Percentiles rank a stretch among this genome's conserved stretches.
Conservation (phyloP, 2,329 filamentous ascomycete genomes). For the Microsporum ferrugineum region DNA sequence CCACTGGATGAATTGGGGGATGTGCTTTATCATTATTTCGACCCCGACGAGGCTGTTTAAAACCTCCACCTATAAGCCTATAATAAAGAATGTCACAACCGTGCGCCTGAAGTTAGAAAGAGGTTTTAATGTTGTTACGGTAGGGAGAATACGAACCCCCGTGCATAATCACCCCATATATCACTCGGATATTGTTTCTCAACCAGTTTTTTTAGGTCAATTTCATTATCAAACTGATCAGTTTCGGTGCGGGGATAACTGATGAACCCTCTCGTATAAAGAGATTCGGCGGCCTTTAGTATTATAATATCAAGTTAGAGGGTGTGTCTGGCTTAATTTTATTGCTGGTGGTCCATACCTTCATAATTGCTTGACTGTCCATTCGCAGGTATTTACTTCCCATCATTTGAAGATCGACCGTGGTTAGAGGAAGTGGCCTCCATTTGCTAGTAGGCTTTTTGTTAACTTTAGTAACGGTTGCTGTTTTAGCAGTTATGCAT, state of each 20-base stretch:
- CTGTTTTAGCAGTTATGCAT: slow-evolving; percentile 64
- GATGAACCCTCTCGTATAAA: slow-evolving; percentile 93
- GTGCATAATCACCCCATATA: slow-evolving; percentile 72
- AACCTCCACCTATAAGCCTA: slow-evolving; percentile 59
- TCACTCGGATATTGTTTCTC: slow-evolving; percentile 70
- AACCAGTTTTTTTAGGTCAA: slow-evolving; percentile 68
- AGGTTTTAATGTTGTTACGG: background rate
- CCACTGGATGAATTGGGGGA: slow-evolving; percentile 90
- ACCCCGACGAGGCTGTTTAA: slow-evolving; percentile 69
- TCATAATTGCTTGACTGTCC: slow-evolving; percentile 85
- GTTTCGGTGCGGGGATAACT: slow-evolving; percentile 97
- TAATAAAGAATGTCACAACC: background rate
- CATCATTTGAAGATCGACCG: slow-evolving; percentile 92
- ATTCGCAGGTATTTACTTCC: slow-evolving; percentile 81
- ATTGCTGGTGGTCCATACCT: slow-evolving; percentile 30
- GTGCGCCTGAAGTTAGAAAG: background rate
- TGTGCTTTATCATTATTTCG: slow-evolving; percentile 92
- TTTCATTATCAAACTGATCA: slow-evolving; percentile 83
- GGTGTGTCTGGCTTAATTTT: background rate
- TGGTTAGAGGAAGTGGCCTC: slow-evolving; percentile 87
- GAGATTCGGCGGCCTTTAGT: slow-evolving; percentile 54
- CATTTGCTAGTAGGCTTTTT: slow-evolving; percentile 89
- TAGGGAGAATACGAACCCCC: slow-evolving; percentile 36
- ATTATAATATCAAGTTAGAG: background rate
- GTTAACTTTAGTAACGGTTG: slow-evolving; percentile 71